Evolutionary conservation across 2,329 filamentous ascomycete genomes (phyloP), one percentile per base, ranked within the genome.

Genomic region (Fusarium sulawesiense): DNA sequence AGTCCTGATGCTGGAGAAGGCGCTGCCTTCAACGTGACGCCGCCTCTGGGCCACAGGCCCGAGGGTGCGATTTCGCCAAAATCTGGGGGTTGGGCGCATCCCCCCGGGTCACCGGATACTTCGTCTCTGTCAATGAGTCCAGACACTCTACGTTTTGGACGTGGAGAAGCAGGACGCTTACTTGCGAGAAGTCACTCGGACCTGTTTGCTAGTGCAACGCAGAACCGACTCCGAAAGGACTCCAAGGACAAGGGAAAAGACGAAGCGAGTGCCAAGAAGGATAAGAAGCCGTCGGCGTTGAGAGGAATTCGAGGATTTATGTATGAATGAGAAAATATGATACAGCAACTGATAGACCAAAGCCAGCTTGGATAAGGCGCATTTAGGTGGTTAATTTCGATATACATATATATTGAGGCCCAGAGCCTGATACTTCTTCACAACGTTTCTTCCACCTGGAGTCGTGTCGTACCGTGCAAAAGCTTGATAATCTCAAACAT

Each of bases 201-300:
- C 29, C 27, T 58, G 20, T 64, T 53, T 48, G 21, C 72, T 83
- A 85, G 84, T 20, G 83, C 84, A 23, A 78, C 84, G 11, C 84
- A 85, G 68, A 86, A 84, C 72, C 75, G 81, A 30, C 75, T 81
- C 2, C 82, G 82, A 6, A 84, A 86, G 70, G 84, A 87, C 29
- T 75, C 73, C 12, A 87, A 86, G 64, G 83, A 85, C 34, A 84
- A 84, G 68, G 79, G 78, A 47, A 79, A 79, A 41, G 82, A 84
- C 8, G 83, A 85, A 13, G 71, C 56, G 10, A 60, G 73, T 20
- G 14, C 53, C 25, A 80, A 78, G 54, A 80, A 80, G 72, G 79
- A 80, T 14, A 80, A 80, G 70, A 80, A 79, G 60, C 68, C 76
- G 29, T 76, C 77, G 21, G 80, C 78, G 6, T 70, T 84, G n/a